A percentile compares a stretch with the other conserved stretches of the same genome.
Conservation (phyloP, 2,329 filamentous ascomycete species). For the Peltaster fructicola region DNA sequence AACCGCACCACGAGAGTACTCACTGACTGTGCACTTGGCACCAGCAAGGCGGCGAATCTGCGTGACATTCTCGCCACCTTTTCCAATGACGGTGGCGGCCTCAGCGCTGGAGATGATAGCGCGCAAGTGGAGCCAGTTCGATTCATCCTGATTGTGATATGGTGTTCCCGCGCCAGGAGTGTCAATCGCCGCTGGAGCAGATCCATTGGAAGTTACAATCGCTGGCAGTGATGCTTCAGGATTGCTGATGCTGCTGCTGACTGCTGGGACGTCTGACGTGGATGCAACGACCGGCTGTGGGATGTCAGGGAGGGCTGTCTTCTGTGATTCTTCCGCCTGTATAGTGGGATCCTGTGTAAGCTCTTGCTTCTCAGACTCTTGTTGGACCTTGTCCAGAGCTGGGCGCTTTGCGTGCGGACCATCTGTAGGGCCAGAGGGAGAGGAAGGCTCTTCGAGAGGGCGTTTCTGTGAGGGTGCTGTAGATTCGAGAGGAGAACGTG, state of each 20-base stretch:
- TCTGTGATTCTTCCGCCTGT: conserved; percentile 29
- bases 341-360: conserved; percentile 2
- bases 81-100: conserved; percentile 94
- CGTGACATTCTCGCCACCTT: conserved; percentile 95
- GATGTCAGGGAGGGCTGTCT: conserved; percentile 47
- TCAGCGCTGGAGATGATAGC: conserved; percentile 95
- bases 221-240: too few relatives aligned
- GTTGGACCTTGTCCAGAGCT: conserved; percentile 67
- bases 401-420: conserved; percentile 95
- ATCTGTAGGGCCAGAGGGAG: conserved; percentile 75
- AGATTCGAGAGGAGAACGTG: conserved; percentile 22
- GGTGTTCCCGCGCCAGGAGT: too few relatives aligned
- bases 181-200: conserved; percentile 14
- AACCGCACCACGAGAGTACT: conserved; percentile 91
- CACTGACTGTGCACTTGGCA: conserved; percentile 96
- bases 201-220: conserved; percentile 23
- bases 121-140: conserved; percentile 89
- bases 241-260: too few relatives aligned
- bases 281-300: too few relatives aligned
- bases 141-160: conserved; percentile 60
- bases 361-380: conserved; percentile 10
- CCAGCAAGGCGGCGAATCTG: conserved; percentile 89
- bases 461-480: conserved; percentile 61
- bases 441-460: conserved; percentile 91
- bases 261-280: too few relatives aligned